A percentile compares a stretch with the other conserved stretches of the same genome.
These are phyloP conservation scores for Eucalyptus erythrocorys DNA, from an alignment of 345 rosid species.

Conservation along the genomic window DNA sequence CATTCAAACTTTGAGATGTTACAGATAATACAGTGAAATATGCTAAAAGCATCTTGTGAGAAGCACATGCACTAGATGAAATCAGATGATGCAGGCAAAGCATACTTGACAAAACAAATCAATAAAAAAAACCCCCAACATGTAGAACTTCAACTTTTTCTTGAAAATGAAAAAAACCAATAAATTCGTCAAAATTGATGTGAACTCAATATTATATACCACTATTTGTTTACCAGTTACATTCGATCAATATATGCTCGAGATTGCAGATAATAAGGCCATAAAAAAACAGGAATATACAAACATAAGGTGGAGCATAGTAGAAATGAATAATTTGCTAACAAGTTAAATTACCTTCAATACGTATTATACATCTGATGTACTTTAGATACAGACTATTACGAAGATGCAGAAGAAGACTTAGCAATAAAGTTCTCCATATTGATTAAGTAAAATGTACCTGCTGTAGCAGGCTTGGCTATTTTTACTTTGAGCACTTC, in stretches of 20 bases:
- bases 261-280: neutral
- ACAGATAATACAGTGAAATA: neutral
- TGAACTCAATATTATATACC: neutral
- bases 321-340: neutral
- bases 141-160: neutral
- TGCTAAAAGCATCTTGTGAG: neutral
- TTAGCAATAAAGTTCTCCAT: neutral
- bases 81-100: neutral
- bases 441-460: conserved; percentile 10
- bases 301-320: neutral
- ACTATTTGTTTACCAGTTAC: neutral
- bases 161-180: neutral
- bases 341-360: neutral
- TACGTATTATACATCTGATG: neutral
- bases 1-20: neutral
- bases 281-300: neutral
- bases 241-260: neutral
- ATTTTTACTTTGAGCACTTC: conserved; percentile 49
- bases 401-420: neutral
- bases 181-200: neutral
- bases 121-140: neutral
- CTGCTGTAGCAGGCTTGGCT: conserved; percentile 83
- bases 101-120: neutral
- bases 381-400: neutral
- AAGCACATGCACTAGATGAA: neutral